A percentile compares a stretch with the other conserved stretches of the same genome.
phyloP scores from a whole-genome alignment of 345 rosid species.

The Populus ilicifolia region DNA sequence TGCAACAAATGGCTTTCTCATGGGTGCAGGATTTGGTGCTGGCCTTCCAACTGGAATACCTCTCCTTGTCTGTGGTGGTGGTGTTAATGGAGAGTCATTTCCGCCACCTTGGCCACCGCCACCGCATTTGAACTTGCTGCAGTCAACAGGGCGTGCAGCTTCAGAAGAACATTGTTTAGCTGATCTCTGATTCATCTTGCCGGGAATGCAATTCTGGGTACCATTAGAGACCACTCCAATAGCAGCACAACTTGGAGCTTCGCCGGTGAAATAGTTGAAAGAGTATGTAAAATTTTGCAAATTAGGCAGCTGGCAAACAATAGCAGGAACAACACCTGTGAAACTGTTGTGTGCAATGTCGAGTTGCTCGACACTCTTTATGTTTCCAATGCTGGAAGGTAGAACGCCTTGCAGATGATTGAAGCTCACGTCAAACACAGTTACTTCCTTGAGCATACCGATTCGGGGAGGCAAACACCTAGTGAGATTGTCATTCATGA shows the following conservation, averaged over 20 bases:
- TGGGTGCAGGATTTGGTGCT: slow-evolving; percentile 21
- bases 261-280: slow-evolving; percentile 63
- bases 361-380: slow-evolving; percentile 71
- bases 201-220: slow-evolving; percentile 46
- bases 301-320: slow-evolving; percentile 50
- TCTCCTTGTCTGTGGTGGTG: slow-evolving; percentile 13
- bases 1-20: slow-evolving; percentile 1
- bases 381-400: slow-evolving; percentile 46
- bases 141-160: slow-evolving; percentile 54
- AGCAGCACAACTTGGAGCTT: slow-evolving; percentile 54
- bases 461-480: slow-evolving; percentile 73
- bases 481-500: slow-evolving; percentile 62
- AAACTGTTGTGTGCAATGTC: slow-evolving; percentile 56
- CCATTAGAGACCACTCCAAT: slow-evolving; percentile 27
- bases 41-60: slow-evolving; percentile 35
- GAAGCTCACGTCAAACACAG: slow-evolving; percentile 61
- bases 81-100: not conserved
- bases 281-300: slow-evolving; percentile 59
- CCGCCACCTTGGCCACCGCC: slow-evolving; percentile 12
- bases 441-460: slow-evolving; percentile 49
- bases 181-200: slow-evolving; percentile 49
- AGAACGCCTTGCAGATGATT: slow-evolving; percentile 54
- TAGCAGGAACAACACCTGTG: slow-evolving; percentile 54
- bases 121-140: slow-evolving; percentile 50
- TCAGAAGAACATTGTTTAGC: slow-evolving; percentile 45